Evolutionary conservation across 2,329 filamentous ascomycete species (phyloP), one percentile per base, ranked within the genome.

Genomic region (Berkeleyomyces basicola): DNA sequence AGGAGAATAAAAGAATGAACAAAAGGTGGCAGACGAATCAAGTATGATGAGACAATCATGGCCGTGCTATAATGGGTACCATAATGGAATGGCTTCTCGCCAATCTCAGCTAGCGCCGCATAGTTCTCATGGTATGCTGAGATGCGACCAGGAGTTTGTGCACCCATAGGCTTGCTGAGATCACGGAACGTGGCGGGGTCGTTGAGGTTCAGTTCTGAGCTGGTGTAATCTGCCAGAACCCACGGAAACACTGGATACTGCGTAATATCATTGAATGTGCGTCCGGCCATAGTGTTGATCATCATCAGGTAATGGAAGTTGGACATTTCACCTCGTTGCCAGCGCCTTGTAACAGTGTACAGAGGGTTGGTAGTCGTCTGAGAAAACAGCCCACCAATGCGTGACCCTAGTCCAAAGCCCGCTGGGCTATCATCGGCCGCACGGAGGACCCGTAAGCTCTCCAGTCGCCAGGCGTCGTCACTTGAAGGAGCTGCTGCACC

Each of bases 221-320:
- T 97, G 0, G 87, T 92, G 71, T 99, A 99, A 70, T 99, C 92
- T 0, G 93, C 91, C 55, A 99, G 76, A 3, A 99, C 86, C 93
- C 93, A 99, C 0, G 93, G 93, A 67, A 99, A 99, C 16, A 99
- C 91, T 0, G 93, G 93, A 69, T 99, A 99, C 69, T 99, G 95
- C 0, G 93, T 99, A 16, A 99, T 78, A 70, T 99, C 93, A 70
- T 99, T 99, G 76, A 99, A 99, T 0, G 93, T 97, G 61, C 93
- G 81, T 2, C 93, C 93, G 37, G 95, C 95, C 81, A 99, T 89
- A 0, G 93, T 97, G 70, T 99, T 99, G 70, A 99, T 85, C 65
- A 96, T 84, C 92, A 99, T 99, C 43, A 99, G 81, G 70, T 99
- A 99, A 72, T 97, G 90, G 69, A 99, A 99, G 72, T 99, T 99